A percentile compares a stretch with the other conserved stretches of the same genome.
phyloP scores from a whole-genome alignment of 768 basidiomycete species.

The Pulveroboletus sp. region DNA sequence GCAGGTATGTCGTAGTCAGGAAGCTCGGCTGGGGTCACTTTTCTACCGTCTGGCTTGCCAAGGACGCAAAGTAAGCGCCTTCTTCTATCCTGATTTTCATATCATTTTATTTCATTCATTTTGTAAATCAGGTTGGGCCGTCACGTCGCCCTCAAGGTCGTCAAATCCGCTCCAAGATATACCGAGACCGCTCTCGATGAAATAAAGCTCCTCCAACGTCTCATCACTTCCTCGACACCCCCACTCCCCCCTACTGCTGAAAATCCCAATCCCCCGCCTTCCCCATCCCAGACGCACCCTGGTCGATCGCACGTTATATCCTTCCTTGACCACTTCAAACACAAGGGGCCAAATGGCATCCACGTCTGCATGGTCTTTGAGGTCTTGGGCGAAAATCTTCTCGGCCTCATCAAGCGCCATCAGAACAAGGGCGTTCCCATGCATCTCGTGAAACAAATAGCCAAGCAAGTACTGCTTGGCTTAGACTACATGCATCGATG shows the following conservation, averaged over 20 bases:
- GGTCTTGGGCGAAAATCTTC: slow-evolving; percentile 93
- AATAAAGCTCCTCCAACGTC: slow-evolving; percentile 94
- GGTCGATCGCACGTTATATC: slow-evolving; percentile 94
- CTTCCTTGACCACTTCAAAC: slow-evolving; percentile 95
- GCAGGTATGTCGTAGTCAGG: slow-evolving; percentile 83
- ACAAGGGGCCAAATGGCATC: slow-evolving; percentile 93
- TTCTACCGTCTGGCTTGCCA: slow-evolving; percentile 89
- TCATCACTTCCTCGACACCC: slow-evolving; percentile 78
- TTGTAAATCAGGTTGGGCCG: slow-evolving; percentile 67
- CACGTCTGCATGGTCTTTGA: slow-evolving; percentile 99
- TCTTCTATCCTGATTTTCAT: background rate
- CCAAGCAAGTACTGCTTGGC: slow-evolving; percentile 92
- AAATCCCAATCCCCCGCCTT: slow-evolving; percentile 47
- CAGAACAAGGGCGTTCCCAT: slow-evolving; percentile 98
- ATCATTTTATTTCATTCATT: slow-evolving; percentile 14
- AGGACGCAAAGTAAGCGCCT: slow-evolving; percentile 65
- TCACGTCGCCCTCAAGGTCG: slow-evolving; percentile 98
- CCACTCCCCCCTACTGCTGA: slow-evolving; percentile 44
- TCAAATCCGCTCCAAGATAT: slow-evolving; percentile 95
- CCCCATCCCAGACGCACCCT: slow-evolving; percentile 70
- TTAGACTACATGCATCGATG: slow-evolving; percentile 97
- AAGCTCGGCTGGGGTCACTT: slow-evolving; percentile 98
- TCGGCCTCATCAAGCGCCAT: slow-evolving; percentile 95
- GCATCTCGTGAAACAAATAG: slow-evolving; percentile 89
- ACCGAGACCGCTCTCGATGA: slow-evolving; percentile 98